phyloP scores from a whole-genome alignment of 805 yeast species.

The Clavispora carvajalis region DNA sequence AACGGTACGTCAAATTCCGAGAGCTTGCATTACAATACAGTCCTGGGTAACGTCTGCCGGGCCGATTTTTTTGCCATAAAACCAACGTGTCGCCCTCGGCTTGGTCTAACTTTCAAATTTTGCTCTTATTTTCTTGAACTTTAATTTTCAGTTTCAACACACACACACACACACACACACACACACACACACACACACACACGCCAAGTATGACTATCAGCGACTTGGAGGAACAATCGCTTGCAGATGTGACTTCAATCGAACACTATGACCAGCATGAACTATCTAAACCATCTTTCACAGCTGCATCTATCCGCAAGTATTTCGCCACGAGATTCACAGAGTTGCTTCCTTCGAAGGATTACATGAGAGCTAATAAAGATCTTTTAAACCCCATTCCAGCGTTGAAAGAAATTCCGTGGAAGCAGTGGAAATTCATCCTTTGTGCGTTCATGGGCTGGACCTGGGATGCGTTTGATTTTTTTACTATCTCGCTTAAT shows the following conservation, averaged over 20 bases:
- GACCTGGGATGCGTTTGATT: conserved; percentile 11
- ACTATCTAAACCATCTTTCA: conserved; percentile 9
- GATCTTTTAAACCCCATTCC: conserved; percentile 16
- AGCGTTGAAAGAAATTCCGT: conserved; percentile 7
- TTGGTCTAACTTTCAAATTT: no score
- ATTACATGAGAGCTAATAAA: conserved; percentile 14
- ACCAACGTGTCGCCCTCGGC: no score
- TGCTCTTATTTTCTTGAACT: no score
- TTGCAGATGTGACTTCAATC: not conserved
- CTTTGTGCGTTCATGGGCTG: conserved; percentile 9
- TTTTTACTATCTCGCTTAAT: conserved; percentile 8
- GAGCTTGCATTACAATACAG: not conserved
- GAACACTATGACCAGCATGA: not conserved
- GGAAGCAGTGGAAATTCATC: conserved; percentile 7
- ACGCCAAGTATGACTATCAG: not conserved
- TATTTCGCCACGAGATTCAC: conserved; percentile 10
- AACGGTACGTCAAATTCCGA: not conserved
- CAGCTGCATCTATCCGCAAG: conserved; percentile 1
- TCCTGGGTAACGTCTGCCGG: no score
- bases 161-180: no score
- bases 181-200: no score
- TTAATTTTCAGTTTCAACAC: not conserved
- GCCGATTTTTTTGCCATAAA: no score
- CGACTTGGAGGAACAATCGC: not conserved
- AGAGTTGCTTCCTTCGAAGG: conserved; percentile 12